Conservation (phyloP, 768 basidiomycete genomes). For the Trametes meyenii region DNA sequence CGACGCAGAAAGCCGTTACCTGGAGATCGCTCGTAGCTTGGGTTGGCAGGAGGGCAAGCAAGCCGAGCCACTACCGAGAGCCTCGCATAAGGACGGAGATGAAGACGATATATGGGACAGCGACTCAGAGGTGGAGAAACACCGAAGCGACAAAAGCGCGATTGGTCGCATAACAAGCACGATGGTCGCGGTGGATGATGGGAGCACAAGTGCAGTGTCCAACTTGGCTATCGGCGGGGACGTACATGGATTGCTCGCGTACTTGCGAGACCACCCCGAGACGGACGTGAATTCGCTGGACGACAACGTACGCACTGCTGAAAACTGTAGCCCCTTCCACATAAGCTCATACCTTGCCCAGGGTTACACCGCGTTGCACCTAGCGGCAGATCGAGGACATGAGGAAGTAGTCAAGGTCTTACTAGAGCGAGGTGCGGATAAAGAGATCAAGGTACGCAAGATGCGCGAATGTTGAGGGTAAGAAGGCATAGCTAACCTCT, state of each 20-base stretch:
- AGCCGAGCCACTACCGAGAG: conserved; percentile 7
- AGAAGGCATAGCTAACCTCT: neutral
- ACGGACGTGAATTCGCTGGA: conserved; percentile 63
- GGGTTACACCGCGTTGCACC: conserved; percentile 89
- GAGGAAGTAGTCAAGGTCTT: conserved; percentile 57
- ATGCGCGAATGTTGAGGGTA: neutral
- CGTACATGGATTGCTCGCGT: conserved; percentile 43
- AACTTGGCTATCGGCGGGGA: conserved; percentile 65
- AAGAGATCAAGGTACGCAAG: conserved; percentile 56
- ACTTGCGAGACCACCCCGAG: conserved; percentile 46
- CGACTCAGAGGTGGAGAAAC: conserved; percentile 30
- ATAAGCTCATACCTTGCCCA: conserved; percentile 35
- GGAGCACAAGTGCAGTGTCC: conserved; percentile 51
- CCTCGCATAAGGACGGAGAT: conserved; percentile 32
- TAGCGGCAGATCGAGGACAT: conserved; percentile 84
- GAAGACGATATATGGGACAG: conserved; percentile 48
- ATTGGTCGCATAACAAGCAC: conserved; percentile 69
- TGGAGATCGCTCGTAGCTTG: conserved; percentile 65
- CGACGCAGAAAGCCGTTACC: conserved; percentile 66
- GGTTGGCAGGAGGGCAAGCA: conserved; percentile 61
- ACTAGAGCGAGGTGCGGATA: conserved; percentile 66
- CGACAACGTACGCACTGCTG: conserved; percentile 60
- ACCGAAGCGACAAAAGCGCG: conserved; percentile 38
- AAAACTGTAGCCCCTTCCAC: neutral
- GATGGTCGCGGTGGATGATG: conserved; percentile 43